Conservation (phyloP, 73 alveolate genomes). For the Tetrahymena thermophila region DNA sequence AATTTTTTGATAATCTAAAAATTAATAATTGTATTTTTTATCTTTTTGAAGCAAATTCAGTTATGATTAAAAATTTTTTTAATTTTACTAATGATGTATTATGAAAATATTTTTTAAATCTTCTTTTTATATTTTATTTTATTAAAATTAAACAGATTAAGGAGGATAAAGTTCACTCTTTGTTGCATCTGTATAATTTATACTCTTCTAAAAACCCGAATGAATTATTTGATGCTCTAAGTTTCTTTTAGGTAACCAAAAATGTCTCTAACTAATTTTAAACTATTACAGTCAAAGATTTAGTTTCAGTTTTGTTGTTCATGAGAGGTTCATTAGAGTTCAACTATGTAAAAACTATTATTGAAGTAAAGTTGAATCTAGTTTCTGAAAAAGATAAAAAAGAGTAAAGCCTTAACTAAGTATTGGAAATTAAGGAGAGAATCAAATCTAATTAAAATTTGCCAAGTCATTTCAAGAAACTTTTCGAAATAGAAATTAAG, state of each 20-base stretch:
- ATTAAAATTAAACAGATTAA: neutral
- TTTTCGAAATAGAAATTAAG: neutral
- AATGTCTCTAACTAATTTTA: neutral
- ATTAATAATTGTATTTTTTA: too few species aligned
- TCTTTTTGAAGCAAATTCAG: too few species aligned
- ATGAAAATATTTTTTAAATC: too few species aligned
- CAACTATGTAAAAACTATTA: neutral
- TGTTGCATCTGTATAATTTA: neutral
- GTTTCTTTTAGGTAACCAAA: neutral
- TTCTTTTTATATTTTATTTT: too few species aligned
- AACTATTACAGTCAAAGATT: neutral
- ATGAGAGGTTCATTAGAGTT: neutral
- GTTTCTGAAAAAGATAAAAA: neutral
- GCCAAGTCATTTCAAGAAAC: neutral
- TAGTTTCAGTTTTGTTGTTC: neutral
- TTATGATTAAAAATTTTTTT: too few species aligned
- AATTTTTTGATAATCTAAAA: too few species aligned
- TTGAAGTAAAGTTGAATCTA: neutral
- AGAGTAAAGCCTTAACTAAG: neutral
- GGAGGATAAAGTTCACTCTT: neutral
- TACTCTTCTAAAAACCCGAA: neutral
- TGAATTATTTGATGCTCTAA: neutral
- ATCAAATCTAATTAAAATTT: neutral
- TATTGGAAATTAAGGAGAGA: neutral
- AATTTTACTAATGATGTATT: too few species aligned